These are phyloP conservation scores for Murraya paniculata DNA, from an alignment of 345 rosid genomes.

Conservation along the genomic window DNA sequence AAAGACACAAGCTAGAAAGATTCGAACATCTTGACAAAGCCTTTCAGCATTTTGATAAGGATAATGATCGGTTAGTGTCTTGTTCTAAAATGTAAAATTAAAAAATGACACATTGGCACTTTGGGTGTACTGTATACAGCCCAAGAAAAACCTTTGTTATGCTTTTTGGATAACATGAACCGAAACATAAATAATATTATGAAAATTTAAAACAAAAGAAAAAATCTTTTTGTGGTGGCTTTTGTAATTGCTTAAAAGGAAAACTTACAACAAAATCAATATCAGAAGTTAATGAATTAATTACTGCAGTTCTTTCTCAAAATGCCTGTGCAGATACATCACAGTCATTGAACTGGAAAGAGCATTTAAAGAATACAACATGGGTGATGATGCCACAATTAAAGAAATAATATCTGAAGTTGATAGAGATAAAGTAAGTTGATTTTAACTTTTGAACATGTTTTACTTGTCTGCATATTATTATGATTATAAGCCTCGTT, in stretches of 20 bases:
- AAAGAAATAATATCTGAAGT: slow-evolving; percentile 89
- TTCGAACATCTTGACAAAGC: slow-evolving; percentile 75
- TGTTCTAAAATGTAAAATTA: neutral
- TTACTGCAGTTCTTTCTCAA: neutral
- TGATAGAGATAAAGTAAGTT: slow-evolving; percentile 75
- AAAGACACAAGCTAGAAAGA: slow-evolving; percentile 71
- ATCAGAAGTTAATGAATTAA: neutral
- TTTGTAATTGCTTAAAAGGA: too few relatives aligned
- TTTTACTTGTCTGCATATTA: neutral
- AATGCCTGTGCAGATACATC: slow-evolving; percentile 47
- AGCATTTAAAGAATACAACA: slow-evolving; percentile 77
- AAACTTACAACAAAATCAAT: too few relatives aligned
- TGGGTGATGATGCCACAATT: slow-evolving; percentile 70
- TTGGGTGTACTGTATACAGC: neutral
- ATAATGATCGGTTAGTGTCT: slow-evolving; percentile 63
- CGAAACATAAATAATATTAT: too few relatives aligned
- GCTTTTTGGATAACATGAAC: neutral
- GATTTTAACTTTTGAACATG: neutral
- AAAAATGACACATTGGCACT: neutral
- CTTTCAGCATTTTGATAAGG: slow-evolving; percentile 85
- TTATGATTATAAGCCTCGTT: neutral
- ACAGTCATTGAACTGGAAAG: slow-evolving; percentile 75
- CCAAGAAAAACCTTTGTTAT: neutral
- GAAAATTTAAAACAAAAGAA: too few relatives aligned
- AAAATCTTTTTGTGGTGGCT: too few relatives aligned